Base-by-base conservation (phyloP, 2,329 filamentous ascomycete species). In the Aspergillus flavus region DNA sequence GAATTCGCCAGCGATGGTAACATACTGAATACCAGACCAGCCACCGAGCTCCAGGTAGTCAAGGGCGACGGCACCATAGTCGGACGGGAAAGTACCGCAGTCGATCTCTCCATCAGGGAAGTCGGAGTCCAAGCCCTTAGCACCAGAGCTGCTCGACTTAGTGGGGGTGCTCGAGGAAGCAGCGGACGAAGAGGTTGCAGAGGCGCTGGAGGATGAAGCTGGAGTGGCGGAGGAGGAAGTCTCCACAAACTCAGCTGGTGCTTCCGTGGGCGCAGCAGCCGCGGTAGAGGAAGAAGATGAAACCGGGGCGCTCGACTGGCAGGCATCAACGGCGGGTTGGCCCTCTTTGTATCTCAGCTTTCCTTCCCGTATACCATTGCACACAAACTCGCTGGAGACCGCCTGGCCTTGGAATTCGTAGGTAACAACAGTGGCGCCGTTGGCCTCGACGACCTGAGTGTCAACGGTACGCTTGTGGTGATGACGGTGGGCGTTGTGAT, bases 1-100 rank as follows among this genome's bases (percentile, higher is more conserved):
- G 57, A 85, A 73, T 16, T 82, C 73, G 54, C 83, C 82, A 32
- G 81, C 62, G n/a, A 76, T 79, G 73, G 82, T 88, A 64, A 82
- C 81, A 60, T 84, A 82, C 79, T 97, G 93, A 65, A 97, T 84
- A 73, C 93, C 92, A 68, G 87, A 88, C 89, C 89, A 99, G 67
- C 93, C 93, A 65, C 83, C 85, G 9, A 92, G 81, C 21, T 85
- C 83, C 30, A 94, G 84, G 83, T 90, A 94, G 61, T 84, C 75
- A 34, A 95, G 81, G 56, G 87, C 59, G 53, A 96, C 73, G 1
- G 94, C 91, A 70, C 95, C 95, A 73, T 96, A 98, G 0, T 87
- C 82, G 3, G 87, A 88, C 19, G 94, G 94, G 82, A 97, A 96
- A 1, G 83, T 74, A 66, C 78, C 79, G 81, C 95, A 98, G 67